Evolutionary conservation across 495 filamentous ascomycete species (phyloP).

Genomic region (Polyplosphaeria fusca): DNA sequence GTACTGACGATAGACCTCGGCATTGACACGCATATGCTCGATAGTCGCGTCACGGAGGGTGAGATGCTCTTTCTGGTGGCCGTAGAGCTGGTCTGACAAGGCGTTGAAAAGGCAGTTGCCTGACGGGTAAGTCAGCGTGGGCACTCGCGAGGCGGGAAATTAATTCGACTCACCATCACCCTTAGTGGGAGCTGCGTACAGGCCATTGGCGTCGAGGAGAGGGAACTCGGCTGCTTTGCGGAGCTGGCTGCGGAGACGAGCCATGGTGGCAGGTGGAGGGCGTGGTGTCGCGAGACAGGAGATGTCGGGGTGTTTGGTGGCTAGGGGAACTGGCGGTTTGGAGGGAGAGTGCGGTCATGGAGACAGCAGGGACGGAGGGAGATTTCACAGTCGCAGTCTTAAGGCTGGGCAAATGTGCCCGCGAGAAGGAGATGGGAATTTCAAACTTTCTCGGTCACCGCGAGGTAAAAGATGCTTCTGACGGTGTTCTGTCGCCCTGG

Average conservation of each 20-base stretch:
- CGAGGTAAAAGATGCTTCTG: no score
- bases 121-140: constrained; percentile 32
- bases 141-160: neutral
- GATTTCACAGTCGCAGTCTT: no score
- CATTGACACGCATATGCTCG: constrained; percentile 59
- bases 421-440: no score
- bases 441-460: no score
- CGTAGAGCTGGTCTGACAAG: constrained; percentile 71
- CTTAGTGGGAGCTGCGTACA: constrained; percentile 51
- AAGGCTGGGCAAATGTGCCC: no score
- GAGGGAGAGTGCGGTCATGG: neutral
- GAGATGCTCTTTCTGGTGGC: constrained; percentile 55
- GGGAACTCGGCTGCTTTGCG: constrained; percentile 48
- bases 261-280: constrained; percentile 21
- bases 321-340: neutral
- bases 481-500: no score
- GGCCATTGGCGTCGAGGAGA: constrained; percentile 47
- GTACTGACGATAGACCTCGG: constrained; percentile 65
- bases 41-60: constrained; percentile 61
- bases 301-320: neutral
- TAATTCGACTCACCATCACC: constrained; percentile 49
- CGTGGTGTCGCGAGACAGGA: constrained; percentile 11
- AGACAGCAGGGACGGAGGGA: neutral
- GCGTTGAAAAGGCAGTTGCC: constrained; percentile 79
- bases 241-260: neutral